These are phyloP conservation scores for Lachancea kluyveri DNA, from an alignment of 805 yeast species.

Conservation along the genomic window DNA sequence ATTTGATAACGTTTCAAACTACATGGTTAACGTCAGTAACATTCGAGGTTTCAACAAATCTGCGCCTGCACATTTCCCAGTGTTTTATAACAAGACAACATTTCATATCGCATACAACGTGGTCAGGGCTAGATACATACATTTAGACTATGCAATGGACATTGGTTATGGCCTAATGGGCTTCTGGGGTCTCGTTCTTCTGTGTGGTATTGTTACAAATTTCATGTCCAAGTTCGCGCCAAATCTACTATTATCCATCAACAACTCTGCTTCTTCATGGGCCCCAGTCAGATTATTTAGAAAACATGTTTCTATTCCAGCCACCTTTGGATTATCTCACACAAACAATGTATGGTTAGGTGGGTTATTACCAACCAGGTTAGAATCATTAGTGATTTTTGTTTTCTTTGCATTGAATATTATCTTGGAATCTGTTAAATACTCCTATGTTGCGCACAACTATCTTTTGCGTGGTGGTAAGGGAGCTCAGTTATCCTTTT, in stretches of 20 bases:
- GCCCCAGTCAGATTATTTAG: not conserved
- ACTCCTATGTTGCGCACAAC: conserved; percentile 3
- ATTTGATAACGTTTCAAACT: conserved; percentile 23
- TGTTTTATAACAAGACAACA: conserved; percentile 3
- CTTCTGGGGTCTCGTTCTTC: conserved; percentile 40
- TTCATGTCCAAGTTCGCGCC: conserved; percentile 33
- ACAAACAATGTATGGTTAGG: not conserved
- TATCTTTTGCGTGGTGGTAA: conserved; percentile 3
- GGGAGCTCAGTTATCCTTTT: conserved; percentile 10
- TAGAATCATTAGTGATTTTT: conserved; percentile 7
- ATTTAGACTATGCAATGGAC: conserved; percentile 35
- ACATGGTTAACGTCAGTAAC: conserved; percentile 21
- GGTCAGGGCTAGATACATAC: conserved; percentile 2
- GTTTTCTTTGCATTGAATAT: conserved; percentile 6
- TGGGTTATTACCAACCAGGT: conserved; percentile 4
- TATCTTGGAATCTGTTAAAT: conserved; percentile 5
- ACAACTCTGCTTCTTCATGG: not conserved
- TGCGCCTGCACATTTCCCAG: conserved; percentile 15
- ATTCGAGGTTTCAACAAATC: conserved; percentile 31
- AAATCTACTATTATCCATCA: conserved; percentile 21
- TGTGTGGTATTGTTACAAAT: conserved; percentile 31
- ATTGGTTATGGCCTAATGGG: conserved; percentile 40
- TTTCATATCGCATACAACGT: conserved; percentile 1
- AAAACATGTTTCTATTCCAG: conserved; percentile 1
- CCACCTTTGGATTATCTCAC: not conserved